These are phyloP conservation scores for Tetradesmus lagerheimii DNA, from an alignment of 139 green algal species.

Conservation along the genomic window DNA sequence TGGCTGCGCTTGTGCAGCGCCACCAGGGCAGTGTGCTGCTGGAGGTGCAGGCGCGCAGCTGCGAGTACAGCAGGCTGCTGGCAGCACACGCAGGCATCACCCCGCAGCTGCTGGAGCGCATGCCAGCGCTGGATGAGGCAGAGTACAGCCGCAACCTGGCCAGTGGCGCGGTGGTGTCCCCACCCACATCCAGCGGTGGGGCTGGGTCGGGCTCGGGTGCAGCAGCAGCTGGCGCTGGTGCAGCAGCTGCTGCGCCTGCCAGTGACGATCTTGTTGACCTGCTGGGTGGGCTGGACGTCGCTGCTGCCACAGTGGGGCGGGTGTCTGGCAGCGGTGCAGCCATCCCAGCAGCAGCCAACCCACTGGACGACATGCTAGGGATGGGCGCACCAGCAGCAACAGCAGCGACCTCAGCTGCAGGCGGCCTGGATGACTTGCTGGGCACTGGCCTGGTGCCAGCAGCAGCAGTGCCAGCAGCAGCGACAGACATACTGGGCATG, in stretches of 20 bases:
- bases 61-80: slow-evolving; percentile 74
- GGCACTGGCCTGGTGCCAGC: slow-evolving; percentile 18
- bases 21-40: slow-evolving; percentile 67
- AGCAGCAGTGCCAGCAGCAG: slow-evolving; percentile 27
- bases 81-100: slow-evolving; percentile 8
- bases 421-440: slow-evolving; percentile 53
- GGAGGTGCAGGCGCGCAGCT: slow-evolving; percentile 86
- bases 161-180: slow-evolving; percentile 48
- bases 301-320: slow-evolving; percentile 5
- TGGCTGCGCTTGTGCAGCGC: slow-evolving; percentile 69
- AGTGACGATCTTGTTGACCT: slow-evolving; percentile 54
- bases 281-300: slow-evolving; percentile 52
- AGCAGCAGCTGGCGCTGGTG: slow-evolving; percentile 24
- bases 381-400: not conserved
- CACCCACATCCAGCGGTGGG: slow-evolving; percentile 28
- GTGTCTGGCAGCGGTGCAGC: slow-evolving; percentile 32
- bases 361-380: slow-evolving; percentile 53
- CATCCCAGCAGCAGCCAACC: slow-evolving; percentile 9
- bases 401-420: not conserved
- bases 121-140: slow-evolving; percentile 91
- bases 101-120: slow-evolving; percentile 91
- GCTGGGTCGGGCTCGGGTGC: slow-evolving; percentile 3
- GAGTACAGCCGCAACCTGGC: slow-evolving; percentile 68
- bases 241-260: slow-evolving; percentile 20
- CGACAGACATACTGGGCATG: slow-evolving; percentile 49